Evolutionary conservation across 768 basidiomycete genomes (phyloP), one percentile per base, ranked within the genome.

Genomic region (Amanita rubescens): DNA sequence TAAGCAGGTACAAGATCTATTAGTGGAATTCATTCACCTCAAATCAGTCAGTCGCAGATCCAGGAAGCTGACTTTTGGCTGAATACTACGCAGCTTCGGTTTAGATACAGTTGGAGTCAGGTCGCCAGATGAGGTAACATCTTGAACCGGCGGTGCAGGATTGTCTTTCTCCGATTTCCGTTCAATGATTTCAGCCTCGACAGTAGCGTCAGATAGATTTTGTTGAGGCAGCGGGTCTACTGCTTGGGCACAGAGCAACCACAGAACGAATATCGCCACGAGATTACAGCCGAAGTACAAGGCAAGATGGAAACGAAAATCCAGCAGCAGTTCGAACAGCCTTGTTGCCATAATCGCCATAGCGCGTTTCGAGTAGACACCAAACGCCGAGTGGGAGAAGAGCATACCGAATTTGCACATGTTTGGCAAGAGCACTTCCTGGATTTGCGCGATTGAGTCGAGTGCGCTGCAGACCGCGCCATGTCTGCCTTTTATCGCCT

Each of bases 401-500:
- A 43, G 43, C 51, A 43, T 35, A 25, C 14, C 14, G 6, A 8
- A 35, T 53, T 53, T 53, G 52, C 19, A 2, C 30, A 1, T 53
- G 22, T 39, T 46, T 53, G 42, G 17, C 34, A 46, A 24, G 3
- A 12, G 27, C 42, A 3, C 34, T 53, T 20, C 2, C 41, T 44
- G 38, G 42, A 52, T 43, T 51, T 30, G 38, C 39, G 1, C n/a
- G 30, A 12, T 43, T 42, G 41, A 52, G 41, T 12, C 25, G 19
- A 14, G 6, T 19, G 15, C 27, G 24, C 42, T 34, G 30, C 43
- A 38, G 32, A 27, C 41, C 7, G 27, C 34, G 27, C 60, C 53
- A 83, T 85, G 80, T 77, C 80, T 59, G 67, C 78, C 54, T 57
- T 82, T 54, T 57, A 67, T 55, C 79, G 80, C 50, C 62, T 83